phyloP scores from a whole-genome alignment of 2,329 filamentous ascomycete genomes.

The Fusarium musae region DNA sequence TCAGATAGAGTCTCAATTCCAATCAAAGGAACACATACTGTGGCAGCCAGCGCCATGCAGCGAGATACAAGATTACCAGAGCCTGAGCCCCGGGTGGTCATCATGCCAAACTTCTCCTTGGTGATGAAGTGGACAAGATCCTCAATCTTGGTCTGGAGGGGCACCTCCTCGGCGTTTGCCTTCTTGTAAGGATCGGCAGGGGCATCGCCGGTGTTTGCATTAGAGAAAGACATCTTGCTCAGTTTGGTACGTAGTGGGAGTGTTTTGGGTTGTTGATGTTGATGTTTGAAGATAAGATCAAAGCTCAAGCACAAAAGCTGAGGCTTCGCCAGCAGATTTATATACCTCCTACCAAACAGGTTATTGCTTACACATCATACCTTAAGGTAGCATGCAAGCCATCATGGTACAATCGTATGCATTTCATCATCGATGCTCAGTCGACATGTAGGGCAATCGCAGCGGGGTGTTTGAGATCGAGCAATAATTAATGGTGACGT shows the following conservation, averaged over 20 bases:
- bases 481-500: conserved; percentile 31
- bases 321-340: conserved; percentile 18
- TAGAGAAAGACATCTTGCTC: conserved; percentile 57
- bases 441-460: conserved; percentile 1
- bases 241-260: background rate
- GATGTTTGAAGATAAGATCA: conserved; percentile 22
- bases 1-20: background rate
- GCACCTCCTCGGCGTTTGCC: conserved; percentile 72
- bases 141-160: conserved; percentile 79
- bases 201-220: conserved; percentile 70
- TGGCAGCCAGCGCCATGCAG: conserved; percentile 85
- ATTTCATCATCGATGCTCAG: conserved; percentile 45
- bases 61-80: conserved; percentile 78
- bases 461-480: conserved; percentile 27
- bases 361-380: conserved; percentile 24
- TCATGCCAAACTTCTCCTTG: conserved; percentile 84
- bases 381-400: conserved; percentile 15
- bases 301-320: conserved; percentile 2
- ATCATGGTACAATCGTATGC: conserved; percentile 37
- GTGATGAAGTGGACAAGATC: conserved; percentile 78
- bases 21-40: conserved; percentile 61
- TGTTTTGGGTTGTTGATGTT: conserved; percentile 11
- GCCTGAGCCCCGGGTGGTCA: conserved; percentile 79
- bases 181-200: conserved; percentile 82
- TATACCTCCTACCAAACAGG: conserved; percentile 26